A percentile compares a stretch with the other conserved stretches of the same genome.
Conservation (phyloP, 176 grass and related monocot species). For the Cocos nucifera region DNA sequence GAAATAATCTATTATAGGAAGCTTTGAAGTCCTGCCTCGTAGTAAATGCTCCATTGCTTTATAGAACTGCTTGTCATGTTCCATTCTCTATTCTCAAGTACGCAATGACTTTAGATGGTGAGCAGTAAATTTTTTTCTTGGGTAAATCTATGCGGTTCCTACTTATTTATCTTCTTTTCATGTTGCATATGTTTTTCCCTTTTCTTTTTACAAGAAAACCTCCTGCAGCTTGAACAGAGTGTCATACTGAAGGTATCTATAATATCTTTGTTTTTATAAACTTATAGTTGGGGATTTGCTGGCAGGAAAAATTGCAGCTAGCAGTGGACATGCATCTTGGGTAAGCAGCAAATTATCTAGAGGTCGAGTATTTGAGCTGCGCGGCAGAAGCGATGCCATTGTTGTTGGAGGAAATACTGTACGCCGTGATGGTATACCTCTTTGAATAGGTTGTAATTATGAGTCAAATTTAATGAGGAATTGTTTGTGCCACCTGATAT, state of each 20-base stretch:
- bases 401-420: constrained; percentile 96
- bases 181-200: too few species aligned
- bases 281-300: constrained; percentile 8
- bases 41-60: constrained; percentile 94
- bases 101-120: constrained; percentile 97
- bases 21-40: constrained; percentile 74
- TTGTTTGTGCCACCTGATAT: too few species aligned
- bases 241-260: too few species aligned
- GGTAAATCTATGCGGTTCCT: neutral
- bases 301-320: constrained; percentile 95
- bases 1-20: constrained; percentile 46
- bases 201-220: too few species aligned
- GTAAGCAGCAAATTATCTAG: constrained; percentile 87
- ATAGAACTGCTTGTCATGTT: constrained; percentile 68
- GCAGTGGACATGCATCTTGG: constrained; percentile 86
- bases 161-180: too few species aligned
- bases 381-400: constrained; percentile 92
- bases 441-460: neutral
- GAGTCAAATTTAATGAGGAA: too few species aligned
- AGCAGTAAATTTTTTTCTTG: constrained; percentile 17
- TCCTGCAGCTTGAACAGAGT: too few species aligned
- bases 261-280: neutral
- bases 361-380: constrained; percentile 86
- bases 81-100: constrained; percentile 90
- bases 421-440: constrained; percentile 57